Conservation (phyloP, 2,329 filamentous ascomycete species). For the Rhinocladiella mackenziei region DNA sequence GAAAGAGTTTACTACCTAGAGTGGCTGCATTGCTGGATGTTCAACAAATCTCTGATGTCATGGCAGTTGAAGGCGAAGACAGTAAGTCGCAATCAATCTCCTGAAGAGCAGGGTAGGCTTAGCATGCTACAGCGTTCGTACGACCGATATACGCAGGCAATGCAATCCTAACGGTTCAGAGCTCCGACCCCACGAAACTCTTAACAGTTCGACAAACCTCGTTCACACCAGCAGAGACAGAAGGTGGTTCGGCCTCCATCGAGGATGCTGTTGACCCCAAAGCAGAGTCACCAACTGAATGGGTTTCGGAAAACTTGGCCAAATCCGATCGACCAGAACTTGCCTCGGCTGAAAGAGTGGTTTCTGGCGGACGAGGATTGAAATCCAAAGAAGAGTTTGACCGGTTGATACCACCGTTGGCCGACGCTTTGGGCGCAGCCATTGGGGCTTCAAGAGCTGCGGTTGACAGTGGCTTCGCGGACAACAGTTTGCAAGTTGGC, state of each 20-base stretch:
- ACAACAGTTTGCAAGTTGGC: slow-evolving; percentile 96
- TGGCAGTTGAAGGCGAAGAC: slow-evolving; percentile 77
- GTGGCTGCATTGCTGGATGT: slow-evolving; percentile 87
- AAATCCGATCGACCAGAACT: slow-evolving; percentile 94
- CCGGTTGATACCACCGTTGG: slow-evolving; percentile 82
- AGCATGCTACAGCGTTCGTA: slow-evolving; percentile 63
- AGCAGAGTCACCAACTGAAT: slow-evolving; percentile 67
- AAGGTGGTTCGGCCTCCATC: slow-evolving; percentile 69
- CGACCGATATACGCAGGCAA: slow-evolving; percentile 97
- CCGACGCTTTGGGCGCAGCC: slow-evolving; percentile 88
- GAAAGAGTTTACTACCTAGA: slow-evolving; percentile 88
- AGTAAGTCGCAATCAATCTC: slow-evolving; percentile 50
- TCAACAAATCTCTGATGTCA: slow-evolving; percentile 93
- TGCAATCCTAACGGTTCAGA: slow-evolving; percentile 93
- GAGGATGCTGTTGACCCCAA: slow-evolving; percentile 84
- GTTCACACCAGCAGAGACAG: slow-evolving; percentile 68
- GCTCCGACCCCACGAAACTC: slow-evolving; percentile 76
- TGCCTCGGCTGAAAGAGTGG: slow-evolving; percentile 80
- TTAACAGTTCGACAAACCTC: slow-evolving; percentile 91
- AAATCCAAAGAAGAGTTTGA: slow-evolving; percentile 99
- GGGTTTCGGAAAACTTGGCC: slow-evolving; percentile 88
- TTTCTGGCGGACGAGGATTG: slow-evolving; percentile 87
- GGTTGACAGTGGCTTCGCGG: slow-evolving; percentile 94
- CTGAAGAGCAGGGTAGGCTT: background rate
- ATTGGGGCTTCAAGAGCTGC: slow-evolving; percentile 92